Evolutionary conservation across 495 filamentous ascomycete genomes (phyloP), one percentile per base, ranked within the genome.

Genomic region (Pyronema omphalodes): DNA sequence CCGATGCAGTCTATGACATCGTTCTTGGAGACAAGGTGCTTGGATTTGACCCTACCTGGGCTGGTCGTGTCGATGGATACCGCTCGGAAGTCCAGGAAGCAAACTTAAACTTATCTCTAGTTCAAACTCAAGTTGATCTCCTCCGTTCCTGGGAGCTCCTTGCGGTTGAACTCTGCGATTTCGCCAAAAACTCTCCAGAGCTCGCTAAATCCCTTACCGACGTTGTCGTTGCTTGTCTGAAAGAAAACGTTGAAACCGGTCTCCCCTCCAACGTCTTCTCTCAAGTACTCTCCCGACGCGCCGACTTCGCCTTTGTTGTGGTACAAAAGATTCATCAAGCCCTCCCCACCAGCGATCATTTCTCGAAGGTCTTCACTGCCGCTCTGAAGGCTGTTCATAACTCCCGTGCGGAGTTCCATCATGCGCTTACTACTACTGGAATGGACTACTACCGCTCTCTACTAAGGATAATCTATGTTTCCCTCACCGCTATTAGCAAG

Each of bases 131-230:
- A 71, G 77, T 91, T 57, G 73, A 73, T 53, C 77, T 99, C 36
- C 79, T 94, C 50, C 75, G 83, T 56, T 82, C 85, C 55, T 99
- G 91, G 91, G 88, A 86, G 66, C 79, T 83, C 47, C 77, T 99
- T 9, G 79, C 86, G 9, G 72, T 88, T 45, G 89, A 95, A 67
- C 76, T 96, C 44, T 85, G 81, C 60, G 73, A 74, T 12, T 79
- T 80, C 54, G 71, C 91, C 36, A 71, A 75, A 40, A 64, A 57
- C 34, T 63, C 63, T 54, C 60, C 62, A 18, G 70, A 71, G 6
- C 63, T 73, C 6, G 67, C 67, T 40, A 41, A 61, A 29, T 61
- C 67, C 7, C 15, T 72, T 8, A 52, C 66, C 47, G 58, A 67
- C 29, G 56, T 62, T 29, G 63, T 65, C 41, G 62, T 59, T 36